These are phyloP conservation scores for Knoxia roxburghii DNA, from an alignment of 257 asterid species.

Conservation along the genomic window DNA sequence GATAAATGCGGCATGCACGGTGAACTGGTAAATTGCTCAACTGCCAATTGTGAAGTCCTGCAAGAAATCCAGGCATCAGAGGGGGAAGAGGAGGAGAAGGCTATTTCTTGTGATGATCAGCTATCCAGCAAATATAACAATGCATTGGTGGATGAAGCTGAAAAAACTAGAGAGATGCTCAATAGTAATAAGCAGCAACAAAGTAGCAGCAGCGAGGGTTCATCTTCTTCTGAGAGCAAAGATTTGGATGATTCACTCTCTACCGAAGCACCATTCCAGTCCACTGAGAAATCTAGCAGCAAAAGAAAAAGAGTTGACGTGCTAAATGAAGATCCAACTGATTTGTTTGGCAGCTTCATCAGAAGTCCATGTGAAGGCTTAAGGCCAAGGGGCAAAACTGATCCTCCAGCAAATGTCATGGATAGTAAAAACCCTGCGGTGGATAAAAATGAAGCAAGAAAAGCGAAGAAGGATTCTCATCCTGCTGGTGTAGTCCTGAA, in stretches of 20 bases:
- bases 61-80: slow-evolving; percentile 21
- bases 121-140: slow-evolving; percentile 17
- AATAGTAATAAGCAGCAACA: slow-evolving; percentile 16
- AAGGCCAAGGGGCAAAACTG: slow-evolving; percentile 56
- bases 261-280: slow-evolving; percentile 4
- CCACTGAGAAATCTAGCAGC: slow-evolving; percentile 23
- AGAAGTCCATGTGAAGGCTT: slow-evolving; percentile 93
- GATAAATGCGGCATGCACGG: slow-evolving; percentile 14
- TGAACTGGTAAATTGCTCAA: slow-evolving; percentile 17
- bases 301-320: slow-evolving; percentile 48
- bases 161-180: slow-evolving; percentile 17
- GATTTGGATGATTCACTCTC: slow-evolving; percentile 23
- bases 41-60: slow-evolving; percentile 23
- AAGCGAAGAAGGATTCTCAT: slow-evolving; percentile 24
- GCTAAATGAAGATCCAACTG: slow-evolving; percentile 28
- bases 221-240: slow-evolving; percentile 15
- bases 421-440: slow-evolving; percentile 20
- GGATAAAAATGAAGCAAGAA: slow-evolving; percentile 21
- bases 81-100: slow-evolving; percentile 24
- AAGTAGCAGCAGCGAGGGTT: slow-evolving; percentile 10
- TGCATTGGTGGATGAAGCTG: slow-evolving; percentile 20
- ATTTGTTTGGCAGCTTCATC: slow-evolving; percentile 32
- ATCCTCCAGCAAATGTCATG: slow-evolving; percentile 15
- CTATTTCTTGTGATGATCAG: slow-evolving; percentile 18
- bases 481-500: slow-evolving; percentile 17